phyloP scores from a whole-genome alignment of 352 stramenopile genomes.

The Pythium biforme region DNA sequence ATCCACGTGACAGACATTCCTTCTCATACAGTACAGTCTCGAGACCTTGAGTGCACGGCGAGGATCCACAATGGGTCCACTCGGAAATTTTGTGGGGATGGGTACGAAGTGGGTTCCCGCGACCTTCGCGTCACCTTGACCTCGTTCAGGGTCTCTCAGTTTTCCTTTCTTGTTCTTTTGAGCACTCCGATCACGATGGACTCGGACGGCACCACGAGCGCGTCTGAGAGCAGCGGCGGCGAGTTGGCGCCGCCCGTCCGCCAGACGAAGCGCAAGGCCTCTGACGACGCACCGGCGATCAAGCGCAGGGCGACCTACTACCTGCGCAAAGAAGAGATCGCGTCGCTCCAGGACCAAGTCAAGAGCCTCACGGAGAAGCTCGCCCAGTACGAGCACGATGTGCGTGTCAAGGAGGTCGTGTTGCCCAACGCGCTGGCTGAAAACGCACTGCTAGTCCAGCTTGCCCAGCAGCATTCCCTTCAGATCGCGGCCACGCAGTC shows the following conservation, averaged over 20 bases:
- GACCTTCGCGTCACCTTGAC: conserved; percentile 1
- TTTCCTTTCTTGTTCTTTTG: background rate
- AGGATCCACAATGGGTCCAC: too few relatives aligned
- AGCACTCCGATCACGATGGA: background rate
- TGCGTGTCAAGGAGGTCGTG: background rate
- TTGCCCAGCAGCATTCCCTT: conserved; percentile 11
- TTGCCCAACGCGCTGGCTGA: background rate
- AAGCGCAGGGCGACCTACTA: conserved; percentile 17
- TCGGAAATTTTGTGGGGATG: too few relatives aligned
- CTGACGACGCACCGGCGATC: background rate
- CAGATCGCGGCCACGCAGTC: conserved; percentile 16
- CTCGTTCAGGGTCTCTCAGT: background rate
- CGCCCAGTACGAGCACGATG: background rate
- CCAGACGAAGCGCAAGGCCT: background rate
- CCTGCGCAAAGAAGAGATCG: conserved; percentile 15
- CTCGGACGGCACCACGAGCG: conserved; percentile 4
- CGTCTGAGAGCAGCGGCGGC: conserved; percentile 6
- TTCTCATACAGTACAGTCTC: too few relatives aligned
- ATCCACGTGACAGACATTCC: too few relatives aligned
- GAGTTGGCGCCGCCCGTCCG: background rate
- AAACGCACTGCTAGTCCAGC: background rate
- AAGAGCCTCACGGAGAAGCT: conserved; percentile 2
- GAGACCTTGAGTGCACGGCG: too few relatives aligned
- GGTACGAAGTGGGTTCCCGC: background rate
- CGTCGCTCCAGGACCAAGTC: conserved; percentile 9